These are phyloP conservation scores for Elaphomyces granulatus DNA, from an alignment of 495 filamentous ascomycete genomes.

Conservation along the genomic window DNA sequence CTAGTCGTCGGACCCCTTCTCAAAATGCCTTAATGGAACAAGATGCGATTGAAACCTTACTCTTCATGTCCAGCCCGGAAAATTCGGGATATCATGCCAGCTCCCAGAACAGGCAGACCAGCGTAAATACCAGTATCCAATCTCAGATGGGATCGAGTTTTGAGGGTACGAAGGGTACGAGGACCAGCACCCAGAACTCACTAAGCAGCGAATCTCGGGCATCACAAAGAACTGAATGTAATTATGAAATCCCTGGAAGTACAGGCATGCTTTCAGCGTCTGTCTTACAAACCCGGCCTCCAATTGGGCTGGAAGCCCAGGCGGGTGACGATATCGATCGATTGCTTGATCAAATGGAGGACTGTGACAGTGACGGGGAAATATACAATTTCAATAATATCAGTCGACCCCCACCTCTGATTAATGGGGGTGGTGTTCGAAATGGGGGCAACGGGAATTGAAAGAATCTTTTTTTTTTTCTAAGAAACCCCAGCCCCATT, in stretches of 20 bases:
- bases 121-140: slow-evolving; percentile 19
- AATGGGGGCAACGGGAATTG: background rate
- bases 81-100: slow-evolving; percentile 44
- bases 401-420: background rate
- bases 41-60: slow-evolving; percentile 72
- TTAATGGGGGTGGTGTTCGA: background rate
- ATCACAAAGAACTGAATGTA: slow-evolving; percentile 5
- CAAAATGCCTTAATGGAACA: slow-evolving; percentile 62
- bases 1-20: slow-evolving; percentile 38
- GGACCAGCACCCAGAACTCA: slow-evolving; percentile 1
- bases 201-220: slow-evolving; percentile 11
- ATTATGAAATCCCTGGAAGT: background rate
- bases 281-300: background rate
- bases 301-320: slow-evolving; percentile 19
- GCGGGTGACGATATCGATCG: slow-evolving; percentile 39
- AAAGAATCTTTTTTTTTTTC: background rate
- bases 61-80: slow-evolving; percentile 78
- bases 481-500: background rate
- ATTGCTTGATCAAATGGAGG: slow-evolving; percentile 36
- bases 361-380: background rate
- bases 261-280: background rate
- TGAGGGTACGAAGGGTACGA: background rate
- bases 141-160: slow-evolving; percentile 11
- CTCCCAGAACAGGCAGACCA: slow-evolving; percentile 12
- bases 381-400: background rate